These are phyloP conservation scores for Cryoendolithus antarcticus DNA, from an alignment of 2,329 filamentous ascomycete genomes.

Conservation along the genomic window DNA sequence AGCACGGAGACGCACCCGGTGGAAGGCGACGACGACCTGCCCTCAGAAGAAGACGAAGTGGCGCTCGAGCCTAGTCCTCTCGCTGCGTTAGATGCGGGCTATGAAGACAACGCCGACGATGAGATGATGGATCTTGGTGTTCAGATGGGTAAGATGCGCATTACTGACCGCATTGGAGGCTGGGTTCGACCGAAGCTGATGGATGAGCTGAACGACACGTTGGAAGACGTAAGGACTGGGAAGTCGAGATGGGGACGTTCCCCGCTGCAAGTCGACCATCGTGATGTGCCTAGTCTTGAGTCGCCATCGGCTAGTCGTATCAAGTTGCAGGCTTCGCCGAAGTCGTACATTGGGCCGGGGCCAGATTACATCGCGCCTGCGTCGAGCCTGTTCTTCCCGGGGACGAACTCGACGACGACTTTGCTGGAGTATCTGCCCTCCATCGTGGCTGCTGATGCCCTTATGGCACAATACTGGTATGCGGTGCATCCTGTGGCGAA, in stretches of 20 bases:
- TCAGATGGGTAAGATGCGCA: constrained; percentile 56
- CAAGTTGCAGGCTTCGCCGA: constrained; percentile 17
- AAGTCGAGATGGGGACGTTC: constrained; percentile 12
- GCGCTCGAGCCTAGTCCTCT: constrained; percentile 51
- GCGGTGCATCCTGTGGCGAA: constrained; percentile 57
- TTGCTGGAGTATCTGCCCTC: constrained; percentile 51
- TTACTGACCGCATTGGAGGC: constrained; percentile 63
- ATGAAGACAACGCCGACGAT: constrained; percentile 53
- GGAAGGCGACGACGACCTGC: constrained; percentile 43
- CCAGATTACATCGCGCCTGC: constrained; percentile 55
- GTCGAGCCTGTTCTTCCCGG: constrained; percentile 54
- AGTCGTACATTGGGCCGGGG: constrained; percentile 49
- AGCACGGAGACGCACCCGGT: constrained; percentile 13
- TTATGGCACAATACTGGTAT: constrained; percentile 55
- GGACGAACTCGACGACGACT: constrained; percentile 32
- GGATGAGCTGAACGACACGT: constrained; percentile 46
- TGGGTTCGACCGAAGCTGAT: constrained; percentile 57
- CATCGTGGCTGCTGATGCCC: constrained; percentile 43
- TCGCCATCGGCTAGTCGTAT: constrained; percentile 3
- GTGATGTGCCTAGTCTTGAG: constrained; percentile 4
- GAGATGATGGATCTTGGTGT: constrained; percentile 62
- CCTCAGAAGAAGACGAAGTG: constrained; percentile 41
- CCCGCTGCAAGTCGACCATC: constrained; percentile 9
- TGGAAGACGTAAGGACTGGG: constrained; percentile 18
- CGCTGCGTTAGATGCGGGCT: constrained; percentile 53